These are phyloP conservation scores for Passalora sequoiae DNA, from an alignment of 2,329 filamentous ascomycete species.

Conservation along the genomic window DNA sequence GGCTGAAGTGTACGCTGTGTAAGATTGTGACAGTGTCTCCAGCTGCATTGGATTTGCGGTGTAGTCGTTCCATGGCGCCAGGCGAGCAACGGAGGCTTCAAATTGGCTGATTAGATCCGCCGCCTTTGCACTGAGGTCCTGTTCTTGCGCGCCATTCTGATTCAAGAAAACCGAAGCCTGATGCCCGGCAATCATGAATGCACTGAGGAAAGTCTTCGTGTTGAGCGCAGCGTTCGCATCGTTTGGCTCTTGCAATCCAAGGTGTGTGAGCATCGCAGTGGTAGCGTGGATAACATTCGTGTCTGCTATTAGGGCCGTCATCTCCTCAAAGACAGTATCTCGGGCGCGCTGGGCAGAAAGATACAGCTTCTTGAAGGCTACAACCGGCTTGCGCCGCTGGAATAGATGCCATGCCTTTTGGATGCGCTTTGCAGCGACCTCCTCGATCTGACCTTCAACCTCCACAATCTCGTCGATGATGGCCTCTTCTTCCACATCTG, in stretches of 20 bases:
- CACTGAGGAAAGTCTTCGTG: slow-evolving; percentile 71
- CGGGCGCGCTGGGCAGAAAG: slow-evolving; percentile 66
- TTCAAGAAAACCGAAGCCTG: slow-evolving; percentile 72
- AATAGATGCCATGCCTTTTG: slow-evolving; percentile 65
- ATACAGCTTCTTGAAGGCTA: slow-evolving; percentile 60
- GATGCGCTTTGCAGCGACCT: slow-evolving; percentile 60
- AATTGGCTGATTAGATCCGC: slow-evolving; percentile 73
- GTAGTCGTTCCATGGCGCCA: slow-evolving; percentile 62
- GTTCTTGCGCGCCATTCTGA: slow-evolving; percentile 64
- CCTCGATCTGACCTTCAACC: slow-evolving; percentile 47
- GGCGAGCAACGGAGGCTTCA: slow-evolving; percentile 63
- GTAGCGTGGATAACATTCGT: slow-evolving; percentile 62
- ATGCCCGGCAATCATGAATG: slow-evolving; percentile 74
- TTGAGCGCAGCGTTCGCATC: slow-evolving; percentile 62
- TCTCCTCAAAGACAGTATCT: slow-evolving; percentile 67
- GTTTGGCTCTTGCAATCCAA: slow-evolving; percentile 54
- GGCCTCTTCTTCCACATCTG: slow-evolving; percentile 45
- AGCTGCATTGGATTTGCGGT: slow-evolving; percentile 59
- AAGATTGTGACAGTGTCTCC: slow-evolving; percentile 61
- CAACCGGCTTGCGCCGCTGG: slow-evolving; percentile 55
- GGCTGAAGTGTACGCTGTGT: slow-evolving; percentile 69
- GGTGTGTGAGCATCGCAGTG: slow-evolving; percentile 62
- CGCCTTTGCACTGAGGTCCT: slow-evolving; percentile 71
- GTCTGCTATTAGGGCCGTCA: slow-evolving; percentile 62
- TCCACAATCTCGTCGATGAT: slow-evolving; percentile 28